Evolutionary conservation across 2,329 filamentous ascomycete species (phyloP), one percentile per base, ranked within the genome.

Genomic region (Fonsecaea pugnacius): DNA sequence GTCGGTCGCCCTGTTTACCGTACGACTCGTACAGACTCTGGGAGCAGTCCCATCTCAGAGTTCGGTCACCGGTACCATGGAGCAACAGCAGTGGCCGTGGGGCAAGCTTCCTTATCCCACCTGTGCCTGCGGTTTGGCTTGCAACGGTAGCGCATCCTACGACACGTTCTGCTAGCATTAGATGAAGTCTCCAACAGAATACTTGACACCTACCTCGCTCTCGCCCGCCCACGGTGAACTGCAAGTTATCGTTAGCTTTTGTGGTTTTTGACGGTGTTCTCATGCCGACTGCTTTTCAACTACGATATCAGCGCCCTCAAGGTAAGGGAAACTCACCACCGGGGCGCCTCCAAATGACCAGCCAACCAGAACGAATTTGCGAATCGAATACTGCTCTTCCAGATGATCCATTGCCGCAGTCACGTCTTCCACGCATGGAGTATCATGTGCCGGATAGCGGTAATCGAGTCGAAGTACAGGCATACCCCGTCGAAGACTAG

Each of bases 301-400:
- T 24, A 48, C 18, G 14, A 24, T 4, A 24, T 21, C 18, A 43
- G 18, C 21, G 4, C 24, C 43, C 7, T 12, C 75, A 73, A 0
- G 74, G 76, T 69, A 79, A 78, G 18, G 18, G 43, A 21, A 24
- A 48, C 43, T 48, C 43, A 48, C 43, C 7, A 77, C 78, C 0
- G 78, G 78, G 21, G 76, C 78, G 5, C 78, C 75, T 21, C 79
- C 77, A 58, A 80, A 79, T 10, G 75, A 78, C 78, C 78, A 80
- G 52, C 79, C 78, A 1, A 79, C 72, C 14, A 80, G 63, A 5
- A 79, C 77, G 67, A 79, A 79, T 27, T 67, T 71, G n/a, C 62
- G 64, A 1, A 77, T 70, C 0, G 66, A 70, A 65, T 73, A 76
- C 30, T 70, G 63, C 14, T 72, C 64, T 14, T 73, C 54, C 8